Percentiles rank a stretch among this genome's conserved stretches.
These are phyloP conservation scores for Tricholoma furcatifolium DNA, from an alignment of 768 basidiomycete genomes.

Conservation along the genomic window DNA sequence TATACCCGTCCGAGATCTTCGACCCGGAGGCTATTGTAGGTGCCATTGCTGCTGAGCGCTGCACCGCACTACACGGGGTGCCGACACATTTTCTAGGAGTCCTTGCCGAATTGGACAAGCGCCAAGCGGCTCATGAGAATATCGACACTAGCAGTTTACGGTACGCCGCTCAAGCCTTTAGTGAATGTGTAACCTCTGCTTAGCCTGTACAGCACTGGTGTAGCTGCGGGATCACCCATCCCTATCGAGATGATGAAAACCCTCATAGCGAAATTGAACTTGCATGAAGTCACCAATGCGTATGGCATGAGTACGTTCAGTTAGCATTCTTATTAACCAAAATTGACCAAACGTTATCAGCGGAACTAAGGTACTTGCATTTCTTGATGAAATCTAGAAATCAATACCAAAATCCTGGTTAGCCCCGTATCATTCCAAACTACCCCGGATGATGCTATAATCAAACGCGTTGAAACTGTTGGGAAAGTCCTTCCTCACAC, in stretches of 20 bases:
- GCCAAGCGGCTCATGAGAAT: conserved; percentile 42
- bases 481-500: conserved; percentile 77
- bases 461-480: conserved; percentile 80
- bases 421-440: conserved; percentile 88
- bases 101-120: conserved; percentile 60
- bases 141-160: conserved; percentile 53
- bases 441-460: conserved; percentile 61
- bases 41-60: conserved; percentile 63
- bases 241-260: conserved; percentile 80
- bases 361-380: conserved; percentile 62
- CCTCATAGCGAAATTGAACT: conserved; percentile 64
- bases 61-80: conserved; percentile 81
- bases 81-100: conserved; percentile 85
- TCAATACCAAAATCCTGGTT: background rate
- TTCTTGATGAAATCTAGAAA: background rate
- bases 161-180: conserved; percentile 31
- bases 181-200: background rate
- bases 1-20: conserved; percentile 70
- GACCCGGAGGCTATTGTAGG: conserved; percentile 68
- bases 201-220: conserved; percentile 54
- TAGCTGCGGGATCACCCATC: conserved; percentile 77
- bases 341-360: conserved; percentile 32
- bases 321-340: background rate
- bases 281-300: conserved; percentile 70
- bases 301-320: conserved; percentile 81